Conservation (phyloP, 1,284 basidiomycete genomes). For the Fistulinella staudtii region DNA sequence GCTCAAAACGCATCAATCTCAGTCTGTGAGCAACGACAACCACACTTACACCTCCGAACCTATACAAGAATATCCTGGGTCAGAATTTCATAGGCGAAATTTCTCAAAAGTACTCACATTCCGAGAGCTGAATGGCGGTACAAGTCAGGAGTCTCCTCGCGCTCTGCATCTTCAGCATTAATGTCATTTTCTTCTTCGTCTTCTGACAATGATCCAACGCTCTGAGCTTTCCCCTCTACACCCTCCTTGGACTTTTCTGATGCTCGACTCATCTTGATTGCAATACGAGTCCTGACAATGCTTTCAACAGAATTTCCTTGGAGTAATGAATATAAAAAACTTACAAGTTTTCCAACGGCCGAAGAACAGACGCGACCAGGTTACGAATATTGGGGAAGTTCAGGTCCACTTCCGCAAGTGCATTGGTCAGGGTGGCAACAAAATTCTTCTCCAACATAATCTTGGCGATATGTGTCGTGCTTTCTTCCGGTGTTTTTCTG, state of each 20-base stretch:
- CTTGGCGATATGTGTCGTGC: conserved; percentile 90
- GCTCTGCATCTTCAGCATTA: conserved; percentile 40
- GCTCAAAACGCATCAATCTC: conserved; percentile 8
- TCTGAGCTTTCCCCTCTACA: conserved; percentile 49
- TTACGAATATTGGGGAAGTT: conserved; percentile 92
- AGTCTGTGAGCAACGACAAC: background rate
- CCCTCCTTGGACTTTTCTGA: conserved; percentile 68
- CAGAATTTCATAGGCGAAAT: background rate
- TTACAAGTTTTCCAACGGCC: conserved; percentile 87
- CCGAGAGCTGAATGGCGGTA: conserved; percentile 97
- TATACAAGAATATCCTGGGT: conserved; percentile 23
- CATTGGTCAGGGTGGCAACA: conserved; percentile 84
- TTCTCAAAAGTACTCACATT: conserved; percentile 58
- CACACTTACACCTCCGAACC: conserved; percentile 74
- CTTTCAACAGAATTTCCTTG: conserved; percentile 6
- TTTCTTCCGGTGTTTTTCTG: conserved; percentile 73
- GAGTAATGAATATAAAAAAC: conserved; percentile 22
- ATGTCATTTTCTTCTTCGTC: conserved; percentile 63
- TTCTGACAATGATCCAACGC: conserved; percentile 55
- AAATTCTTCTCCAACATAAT: conserved; percentile 99
- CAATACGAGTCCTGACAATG: conserved; percentile 76
- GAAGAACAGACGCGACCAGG: conserved; percentile 81
- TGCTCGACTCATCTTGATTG: conserved; percentile 93
- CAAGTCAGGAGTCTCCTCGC: conserved; percentile 87
- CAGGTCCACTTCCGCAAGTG: conserved; percentile 90